These are phyloP conservation scores for Yamadazyma takamatsuzukensis DNA, from an alignment of 805 yeast genomes.

Conservation along the genomic window DNA sequence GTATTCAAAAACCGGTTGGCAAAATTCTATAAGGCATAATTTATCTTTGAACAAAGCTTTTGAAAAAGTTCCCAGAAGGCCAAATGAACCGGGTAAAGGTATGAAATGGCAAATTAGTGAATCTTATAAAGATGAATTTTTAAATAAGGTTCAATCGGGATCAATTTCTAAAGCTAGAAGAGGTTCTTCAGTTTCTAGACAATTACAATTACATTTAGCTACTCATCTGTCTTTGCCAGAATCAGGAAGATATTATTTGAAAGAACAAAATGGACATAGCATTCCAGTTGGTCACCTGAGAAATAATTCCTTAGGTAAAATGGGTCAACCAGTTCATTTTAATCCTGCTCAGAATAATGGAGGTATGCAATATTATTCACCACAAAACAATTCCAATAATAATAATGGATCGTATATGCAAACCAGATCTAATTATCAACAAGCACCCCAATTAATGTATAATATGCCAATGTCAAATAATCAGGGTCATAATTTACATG, in stretches of 20 bases:
- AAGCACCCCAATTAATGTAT: conserved; percentile 22
- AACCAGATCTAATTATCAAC: conserved; percentile 10
- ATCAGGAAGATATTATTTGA: conserved; percentile 26
- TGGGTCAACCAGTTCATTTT: too few relatives aligned
- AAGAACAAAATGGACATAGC: conserved; percentile 14
- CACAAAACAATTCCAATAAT: conserved; percentile 9
- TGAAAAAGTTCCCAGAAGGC: conserved; percentile 93
- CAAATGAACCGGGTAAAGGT: conserved; percentile 97
- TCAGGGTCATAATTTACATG: too few relatives aligned
- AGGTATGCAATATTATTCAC: too few relatives aligned
- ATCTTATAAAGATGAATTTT: conserved; percentile 75
- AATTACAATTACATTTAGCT: conserved; percentile 69
- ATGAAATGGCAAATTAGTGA: conserved; percentile 98
- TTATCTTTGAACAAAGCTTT: conserved; percentile 92
- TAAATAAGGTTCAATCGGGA: conserved; percentile 76
- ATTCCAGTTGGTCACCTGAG: conserved; percentile 15
- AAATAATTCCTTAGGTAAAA: conserved; percentile 16
- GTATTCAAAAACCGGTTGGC: conserved; percentile 95
- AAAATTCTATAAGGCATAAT: conserved; percentile 93
- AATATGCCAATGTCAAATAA: conserved; percentile 17
- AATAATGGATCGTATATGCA: conserved; percentile 12
- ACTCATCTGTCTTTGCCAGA: conserved; percentile 54
- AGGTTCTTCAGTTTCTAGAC: conserved; percentile 79
- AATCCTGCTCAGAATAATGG: too few relatives aligned
- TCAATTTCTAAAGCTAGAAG: conserved; percentile 69